Conservation (phyloP, 805 yeast species). For the Torulaspora maleeae region DNA sequence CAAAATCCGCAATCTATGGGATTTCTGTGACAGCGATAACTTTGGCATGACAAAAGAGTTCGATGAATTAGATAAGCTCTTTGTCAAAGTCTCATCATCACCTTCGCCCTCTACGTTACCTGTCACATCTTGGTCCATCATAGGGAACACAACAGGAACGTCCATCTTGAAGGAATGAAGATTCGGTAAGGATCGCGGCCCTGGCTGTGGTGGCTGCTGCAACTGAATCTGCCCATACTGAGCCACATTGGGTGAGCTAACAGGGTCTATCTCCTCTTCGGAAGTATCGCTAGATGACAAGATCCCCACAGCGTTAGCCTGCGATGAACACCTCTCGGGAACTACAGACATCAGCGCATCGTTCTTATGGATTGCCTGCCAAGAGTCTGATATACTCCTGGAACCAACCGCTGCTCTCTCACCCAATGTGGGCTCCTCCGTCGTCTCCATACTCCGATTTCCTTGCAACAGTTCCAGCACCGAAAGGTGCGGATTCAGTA, state of each 20-base stretch:
- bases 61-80: slow-evolving; percentile 26
- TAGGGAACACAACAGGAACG: slow-evolving; percentile 8
- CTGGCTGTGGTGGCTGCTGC: slow-evolving; percentile 7
- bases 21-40: slow-evolving; percentile 22
- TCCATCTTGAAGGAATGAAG: slow-evolving; percentile 6
- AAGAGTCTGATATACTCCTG: slow-evolving; percentile 28
- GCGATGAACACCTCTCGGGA: slow-evolving; percentile 20
- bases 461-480: slow-evolving; percentile 26
- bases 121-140: slow-evolving; percentile 7
- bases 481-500: slow-evolving; percentile 33
- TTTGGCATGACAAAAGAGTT: slow-evolving; percentile 36
- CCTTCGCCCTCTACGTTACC: slow-evolving; percentile 11
- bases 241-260: slow-evolving; percentile 12
- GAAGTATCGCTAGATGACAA: slow-evolving; percentile 33
- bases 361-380: slow-evolving; percentile 29
- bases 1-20: slow-evolving; percentile 22
- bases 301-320: slow-evolving; percentile 19
- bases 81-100: slow-evolving; percentile 24
- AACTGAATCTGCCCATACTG: slow-evolving; percentile 6
- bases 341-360: slow-evolving; percentile 10
- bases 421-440: not conserved
- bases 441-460: slow-evolving; percentile 5
- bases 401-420: slow-evolving; percentile 1
- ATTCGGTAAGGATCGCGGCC: slow-evolving; percentile 5
- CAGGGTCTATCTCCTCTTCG: slow-evolving; percentile 29